Conservation (phyloP, 371 early-diverging fungal species). For the Rhizopus stolonifer region DNA sequence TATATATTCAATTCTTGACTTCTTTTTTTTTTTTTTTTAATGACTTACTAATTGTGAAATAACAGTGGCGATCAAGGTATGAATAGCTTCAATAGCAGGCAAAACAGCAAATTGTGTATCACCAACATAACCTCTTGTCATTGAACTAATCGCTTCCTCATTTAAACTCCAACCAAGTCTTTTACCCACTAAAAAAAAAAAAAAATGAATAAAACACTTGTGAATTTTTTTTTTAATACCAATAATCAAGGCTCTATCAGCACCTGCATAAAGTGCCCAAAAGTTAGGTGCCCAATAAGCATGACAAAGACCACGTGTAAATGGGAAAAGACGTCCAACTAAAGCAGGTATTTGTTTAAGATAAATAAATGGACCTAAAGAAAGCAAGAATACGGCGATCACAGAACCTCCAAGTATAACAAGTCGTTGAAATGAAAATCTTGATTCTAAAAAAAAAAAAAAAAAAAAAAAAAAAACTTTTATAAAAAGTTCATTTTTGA, state of each 20-base stretch:
- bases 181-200: conserved; percentile 26
- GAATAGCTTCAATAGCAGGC: conserved; percentile 70
- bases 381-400: conserved; percentile 66
- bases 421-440: conserved; percentile 48
- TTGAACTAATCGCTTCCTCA: conserved; percentile 53
- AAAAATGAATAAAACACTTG: background rate
- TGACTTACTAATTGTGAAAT: conserved; percentile 63
- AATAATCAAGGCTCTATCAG: conserved; percentile 73
- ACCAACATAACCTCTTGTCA: conserved; percentile 93
- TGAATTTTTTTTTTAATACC: conserved; percentile 19
- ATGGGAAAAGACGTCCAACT: conserved; percentile 90
- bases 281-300: conserved; percentile 98
- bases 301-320: conserved; percentile 93
- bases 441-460: background rate
- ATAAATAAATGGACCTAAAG: conserved; percentile 82
- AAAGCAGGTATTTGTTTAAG: conserved; percentile 73
- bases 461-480: too few species aligned
- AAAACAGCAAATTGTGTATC: conserved; percentile 83
- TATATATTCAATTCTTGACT: too few species aligned
- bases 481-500: too few species aligned
- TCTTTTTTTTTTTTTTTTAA: too few species aligned
- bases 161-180: conserved; percentile 45
- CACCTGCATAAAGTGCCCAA: conserved; percentile 91
- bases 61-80: conserved; percentile 79
- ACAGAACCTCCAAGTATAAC: conserved; percentile 67